phyloP scores from a whole-genome alignment of 306 rosid species.

The Begonia peltatifolia region DNA sequence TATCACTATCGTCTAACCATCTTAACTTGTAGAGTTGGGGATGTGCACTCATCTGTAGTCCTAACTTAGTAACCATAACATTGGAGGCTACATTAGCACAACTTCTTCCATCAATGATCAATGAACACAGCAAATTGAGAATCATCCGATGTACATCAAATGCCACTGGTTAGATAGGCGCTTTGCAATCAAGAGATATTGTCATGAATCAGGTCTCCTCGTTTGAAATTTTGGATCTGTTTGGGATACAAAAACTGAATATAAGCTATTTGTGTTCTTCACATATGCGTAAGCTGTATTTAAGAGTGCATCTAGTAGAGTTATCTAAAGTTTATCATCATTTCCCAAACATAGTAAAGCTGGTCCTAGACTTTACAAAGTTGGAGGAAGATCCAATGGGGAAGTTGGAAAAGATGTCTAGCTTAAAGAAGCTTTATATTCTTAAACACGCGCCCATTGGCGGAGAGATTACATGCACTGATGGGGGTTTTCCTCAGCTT shows the following conservation, averaged over 20 bases:
- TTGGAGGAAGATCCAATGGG: conserved; percentile 2
- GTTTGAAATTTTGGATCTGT: too few relatives aligned
- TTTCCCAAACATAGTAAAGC: not conserved
- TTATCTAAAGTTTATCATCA: not conserved
- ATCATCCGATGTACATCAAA: not conserved
- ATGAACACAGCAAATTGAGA: not conserved
- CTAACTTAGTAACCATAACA: too few relatives aligned
- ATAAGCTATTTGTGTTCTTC: not conserved
- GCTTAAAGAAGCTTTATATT: not conserved
- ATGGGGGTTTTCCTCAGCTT: conserved; percentile 6
- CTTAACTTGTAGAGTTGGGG: too few relatives aligned
- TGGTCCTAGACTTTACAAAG: not conserved
- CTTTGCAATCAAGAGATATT: too few relatives aligned
- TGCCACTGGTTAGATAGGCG: too few relatives aligned
- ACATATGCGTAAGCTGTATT: not conserved
- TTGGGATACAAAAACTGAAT: too few relatives aligned
- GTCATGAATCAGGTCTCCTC: too few relatives aligned
- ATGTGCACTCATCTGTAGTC: too few relatives aligned
- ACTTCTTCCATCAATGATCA: too few relatives aligned
- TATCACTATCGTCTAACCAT: too few relatives aligned
- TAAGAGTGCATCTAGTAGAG: not conserved
- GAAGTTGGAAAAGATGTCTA: not conserved
- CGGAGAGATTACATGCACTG: not conserved
- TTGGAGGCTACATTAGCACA: too few relatives aligned
- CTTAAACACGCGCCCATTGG: not conserved